Percentiles rank a stretch among this genome's conserved stretches.
These are phyloP conservation scores for Phanerochaete carnosa DNA, from an alignment of 768 basidiomycete genomes.

Conservation along the genomic window DNA sequence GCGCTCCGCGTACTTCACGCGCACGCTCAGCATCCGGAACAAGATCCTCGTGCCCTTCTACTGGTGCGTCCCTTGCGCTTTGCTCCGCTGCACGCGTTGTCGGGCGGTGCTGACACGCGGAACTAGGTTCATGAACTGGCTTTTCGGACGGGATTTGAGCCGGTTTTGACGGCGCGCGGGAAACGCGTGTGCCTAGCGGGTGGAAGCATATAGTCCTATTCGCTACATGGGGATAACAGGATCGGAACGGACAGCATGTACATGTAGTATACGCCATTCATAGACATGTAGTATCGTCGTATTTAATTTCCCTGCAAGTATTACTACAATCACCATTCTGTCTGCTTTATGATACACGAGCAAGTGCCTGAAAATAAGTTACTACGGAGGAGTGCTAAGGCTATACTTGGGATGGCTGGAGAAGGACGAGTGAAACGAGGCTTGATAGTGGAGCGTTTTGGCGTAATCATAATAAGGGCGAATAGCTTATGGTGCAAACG, in stretches of 20 bases:
- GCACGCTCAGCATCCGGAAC: slow-evolving; percentile 70
- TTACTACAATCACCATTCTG: not conserved
- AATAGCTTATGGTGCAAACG: too few species aligned
- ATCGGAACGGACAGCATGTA: not conserved
- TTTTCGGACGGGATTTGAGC: slow-evolving; percentile 71
- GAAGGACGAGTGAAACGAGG: not conserved
- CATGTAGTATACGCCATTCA: not conserved
- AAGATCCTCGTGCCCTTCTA: slow-evolving; percentile 69
- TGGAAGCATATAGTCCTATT: not conserved
- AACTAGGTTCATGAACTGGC: slow-evolving; percentile 73
- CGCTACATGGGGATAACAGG: not conserved
- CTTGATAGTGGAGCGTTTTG: too few species aligned
- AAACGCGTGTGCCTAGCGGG: not conserved
- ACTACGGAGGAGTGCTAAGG: not conserved
- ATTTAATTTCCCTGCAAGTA: not conserved
- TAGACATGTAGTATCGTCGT: not conserved
- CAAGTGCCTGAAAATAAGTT: not conserved
- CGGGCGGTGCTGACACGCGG: not conserved
- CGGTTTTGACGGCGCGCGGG: slow-evolving; percentile 43
- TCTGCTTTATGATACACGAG: not conserved
- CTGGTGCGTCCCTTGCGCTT: slow-evolving; percentile 49
- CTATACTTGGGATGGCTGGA: not conserved
- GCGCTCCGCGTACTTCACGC: slow-evolving; percentile 79
- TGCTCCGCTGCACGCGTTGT: slow-evolving; percentile 1
- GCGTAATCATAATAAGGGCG: too few species aligned